Percentiles rank a stretch among this genome's conserved stretches.
phyloP scores from a whole-genome alignment of 768 basidiomycete genomes.

The Auriscalpium orientale region DNA sequence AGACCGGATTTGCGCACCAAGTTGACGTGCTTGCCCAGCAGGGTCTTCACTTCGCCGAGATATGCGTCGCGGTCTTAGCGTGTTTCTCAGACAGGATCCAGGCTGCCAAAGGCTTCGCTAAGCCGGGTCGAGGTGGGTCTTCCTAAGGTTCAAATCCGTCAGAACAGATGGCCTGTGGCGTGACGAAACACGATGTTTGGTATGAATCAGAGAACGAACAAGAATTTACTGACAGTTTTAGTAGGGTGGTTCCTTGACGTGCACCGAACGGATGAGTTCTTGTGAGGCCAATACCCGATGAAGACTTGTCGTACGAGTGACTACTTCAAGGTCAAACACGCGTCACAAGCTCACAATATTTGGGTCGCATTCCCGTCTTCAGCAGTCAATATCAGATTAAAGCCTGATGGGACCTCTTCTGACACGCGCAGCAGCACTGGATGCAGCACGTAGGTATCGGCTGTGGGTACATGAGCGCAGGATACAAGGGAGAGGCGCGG shows the following conservation, averaged over 20 bases:
- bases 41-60: conserved; percentile 11
- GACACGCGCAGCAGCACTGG: too few species aligned
- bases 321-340: too few species aligned
- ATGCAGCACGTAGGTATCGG: too few species aligned
- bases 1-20: not conserved
- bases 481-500: too few species aligned
- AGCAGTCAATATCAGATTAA: conserved; percentile 34
- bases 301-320: conserved; percentile 4
- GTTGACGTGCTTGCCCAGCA: conserved; percentile 6
- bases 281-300: conserved; percentile 12
- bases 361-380: conserved; percentile 44
- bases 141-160: conserved; percentile 2
- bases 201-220: too few species aligned
- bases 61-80: conserved; percentile 6
- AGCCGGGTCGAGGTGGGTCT: not conserved
- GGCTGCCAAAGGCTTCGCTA: too few species aligned
- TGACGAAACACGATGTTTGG: not conserved
- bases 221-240: not conserved
- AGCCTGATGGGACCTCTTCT: conserved; percentile 19
- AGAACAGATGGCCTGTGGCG: conserved; percentile 1
- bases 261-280: conserved; percentile 12
- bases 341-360: conserved; percentile 33
- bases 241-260: conserved; percentile 11
- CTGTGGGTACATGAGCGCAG: too few species aligned
- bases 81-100: too few species aligned